Percentiles rank a stretch among this genome's conserved stretches.
phyloP scores from a whole-genome alignment of 2,329 filamentous ascomycete species.

The Exophiala xenobiotica region DNA sequence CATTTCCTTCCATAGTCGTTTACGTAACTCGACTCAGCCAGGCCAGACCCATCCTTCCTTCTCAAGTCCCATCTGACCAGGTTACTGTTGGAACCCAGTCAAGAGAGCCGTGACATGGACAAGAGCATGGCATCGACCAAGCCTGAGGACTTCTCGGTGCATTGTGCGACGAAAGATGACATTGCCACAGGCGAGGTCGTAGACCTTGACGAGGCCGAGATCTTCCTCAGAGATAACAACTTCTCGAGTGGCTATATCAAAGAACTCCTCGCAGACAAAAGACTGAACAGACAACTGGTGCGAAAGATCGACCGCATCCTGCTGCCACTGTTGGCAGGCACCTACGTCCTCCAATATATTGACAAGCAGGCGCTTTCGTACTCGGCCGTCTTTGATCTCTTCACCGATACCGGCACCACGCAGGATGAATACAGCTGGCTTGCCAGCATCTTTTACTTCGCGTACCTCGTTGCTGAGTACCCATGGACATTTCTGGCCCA shows the following conservation, averaged over 20 bases:
- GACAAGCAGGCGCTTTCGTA: constrained; percentile 58
- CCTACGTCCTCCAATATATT: constrained; percentile 52
- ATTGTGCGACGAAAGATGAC: constrained; percentile 12
- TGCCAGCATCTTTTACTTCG: constrained; percentile 56
- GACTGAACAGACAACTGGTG: constrained; percentile 43
- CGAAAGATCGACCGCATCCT: constrained; percentile 42
- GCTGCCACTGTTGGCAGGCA: constrained; percentile 53
- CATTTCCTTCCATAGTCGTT: no score
- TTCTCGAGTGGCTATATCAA: constrained; percentile 45
- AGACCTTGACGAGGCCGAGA: constrained; percentile 50
- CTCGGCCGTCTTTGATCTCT: constrained; percentile 56
- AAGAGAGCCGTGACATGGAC: not conserved
- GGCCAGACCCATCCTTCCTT: not conserved
- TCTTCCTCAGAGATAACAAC: constrained; percentile 52
- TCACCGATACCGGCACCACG: constrained; percentile 49
- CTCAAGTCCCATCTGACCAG: not conserved
- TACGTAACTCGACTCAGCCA: no score
- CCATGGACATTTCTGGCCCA: constrained; percentile 39
- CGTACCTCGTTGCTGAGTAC: constrained; percentile 45
- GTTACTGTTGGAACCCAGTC: not conserved
- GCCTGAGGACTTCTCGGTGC: not conserved
- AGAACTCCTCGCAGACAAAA: constrained; percentile 47
- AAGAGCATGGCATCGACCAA: not conserved
- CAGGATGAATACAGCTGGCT: constrained; percentile 54
- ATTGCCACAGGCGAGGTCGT: constrained; percentile 1